These are phyloP conservation scores for Cladorrhinum sp. DNA, from an alignment of 2,329 filamentous ascomycete species.

Conservation along the genomic window DNA sequence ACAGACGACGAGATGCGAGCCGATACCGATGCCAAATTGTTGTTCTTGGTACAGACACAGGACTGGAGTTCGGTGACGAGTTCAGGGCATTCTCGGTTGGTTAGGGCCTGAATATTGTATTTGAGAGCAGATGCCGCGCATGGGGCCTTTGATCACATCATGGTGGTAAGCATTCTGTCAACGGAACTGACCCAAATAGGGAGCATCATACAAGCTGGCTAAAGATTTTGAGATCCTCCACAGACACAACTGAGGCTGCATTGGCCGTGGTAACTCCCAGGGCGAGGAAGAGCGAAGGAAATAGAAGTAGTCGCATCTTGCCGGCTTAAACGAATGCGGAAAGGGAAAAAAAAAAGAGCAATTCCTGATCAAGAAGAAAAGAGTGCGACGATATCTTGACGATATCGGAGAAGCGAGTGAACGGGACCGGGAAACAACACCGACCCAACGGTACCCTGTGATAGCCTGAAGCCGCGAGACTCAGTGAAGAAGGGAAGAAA, in stretches of 20 bases:
- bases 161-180: background rate
- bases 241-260: conserved; percentile 37
- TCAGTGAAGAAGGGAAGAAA: background rate
- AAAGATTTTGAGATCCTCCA: conserved; percentile 44
- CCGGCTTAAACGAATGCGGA: conserved; percentile 1
- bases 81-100: conserved; percentile 42
- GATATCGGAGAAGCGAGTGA: conserved; percentile 4
- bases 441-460: background rate
- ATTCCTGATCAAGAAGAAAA: background rate
- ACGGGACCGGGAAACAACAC: conserved; percentile 1
- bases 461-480: background rate
- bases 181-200: background rate
- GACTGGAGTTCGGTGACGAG: conserved; percentile 45
- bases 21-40: conserved; percentile 38
- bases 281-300: conserved; percentile 9
- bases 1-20: conserved; percentile 40
- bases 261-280: conserved; percentile 8
- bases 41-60: conserved; percentile 51
- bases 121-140: conserved; percentile 48
- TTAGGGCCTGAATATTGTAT: conserved; percentile 43
- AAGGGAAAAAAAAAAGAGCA: no score
- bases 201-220: conserved; percentile 37
- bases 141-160: conserved; percentile 41
- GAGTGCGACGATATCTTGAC: background rate
- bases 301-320: conserved; percentile 19